Conservation (phyloP, 257 asterid genomes). For the Solanum bulbocastanum region DNA sequence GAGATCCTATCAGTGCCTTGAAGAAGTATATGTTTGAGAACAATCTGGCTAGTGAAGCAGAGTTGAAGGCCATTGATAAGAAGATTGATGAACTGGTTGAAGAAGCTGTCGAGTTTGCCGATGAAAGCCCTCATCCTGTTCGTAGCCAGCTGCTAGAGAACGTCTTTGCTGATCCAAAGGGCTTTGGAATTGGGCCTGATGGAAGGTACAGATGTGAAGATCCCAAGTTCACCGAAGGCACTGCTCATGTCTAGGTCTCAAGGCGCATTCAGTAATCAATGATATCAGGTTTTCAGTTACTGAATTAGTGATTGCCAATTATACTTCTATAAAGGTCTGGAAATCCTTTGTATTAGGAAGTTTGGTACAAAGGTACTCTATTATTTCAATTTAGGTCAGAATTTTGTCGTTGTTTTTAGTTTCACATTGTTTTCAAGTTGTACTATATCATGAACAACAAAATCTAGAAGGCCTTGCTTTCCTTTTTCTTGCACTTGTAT, state of each 20-base stretch:
- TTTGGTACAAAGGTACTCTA: background rate
- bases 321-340: background rate
- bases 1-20: slow-evolving; percentile 76
- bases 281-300: background rate
- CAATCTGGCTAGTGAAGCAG: slow-evolving; percentile 63
- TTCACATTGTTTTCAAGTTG: background rate
- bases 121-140: slow-evolving; percentile 66
- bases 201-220: slow-evolving; percentile 98
- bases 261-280: background rate
- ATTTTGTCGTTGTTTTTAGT: background rate
- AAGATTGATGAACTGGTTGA: slow-evolving; percentile 79
- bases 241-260: slow-evolving; percentile 63
- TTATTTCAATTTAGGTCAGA: background rate
- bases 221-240: slow-evolving; percentile 93
- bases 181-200: slow-evolving; percentile 95
- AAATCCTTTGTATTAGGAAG: background rate
- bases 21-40: slow-evolving; percentile 67
- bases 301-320: background rate
- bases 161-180: slow-evolving; percentile 92
- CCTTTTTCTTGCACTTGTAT: background rate
- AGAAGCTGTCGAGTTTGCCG: slow-evolving; percentile 88
- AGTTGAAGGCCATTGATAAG: slow-evolving; percentile 74
- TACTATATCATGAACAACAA: background rate
- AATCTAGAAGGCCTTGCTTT: background rate
- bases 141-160: slow-evolving; percentile 90